phyloP scores from a whole-genome alignment of 78 protist species.

The Dictyostelium citrinum region DNA sequence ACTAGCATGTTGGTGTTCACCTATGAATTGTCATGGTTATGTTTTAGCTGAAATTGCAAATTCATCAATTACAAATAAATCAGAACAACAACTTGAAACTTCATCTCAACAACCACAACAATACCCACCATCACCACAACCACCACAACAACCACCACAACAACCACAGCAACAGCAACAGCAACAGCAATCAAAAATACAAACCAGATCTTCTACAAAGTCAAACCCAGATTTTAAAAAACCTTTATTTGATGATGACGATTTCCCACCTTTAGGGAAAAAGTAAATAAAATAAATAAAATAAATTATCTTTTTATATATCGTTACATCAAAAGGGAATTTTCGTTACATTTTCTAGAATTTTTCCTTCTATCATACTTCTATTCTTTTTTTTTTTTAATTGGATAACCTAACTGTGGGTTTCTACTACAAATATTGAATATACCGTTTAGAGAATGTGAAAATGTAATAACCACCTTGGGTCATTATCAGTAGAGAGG shows the following conservation, averaged over 20 bases:
- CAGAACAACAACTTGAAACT: not conserved
- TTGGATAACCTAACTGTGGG: too few relatives aligned
- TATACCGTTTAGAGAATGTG: too few relatives aligned
- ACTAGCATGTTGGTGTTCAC: constrained; percentile 72
- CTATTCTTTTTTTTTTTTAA: too few relatives aligned
- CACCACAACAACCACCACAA: not conserved
- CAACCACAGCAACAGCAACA: not conserved
- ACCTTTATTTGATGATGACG: not conserved
- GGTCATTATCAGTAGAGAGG: too few relatives aligned
- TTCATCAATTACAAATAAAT: constrained; percentile 28
- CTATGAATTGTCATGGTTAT: constrained; percentile 52
- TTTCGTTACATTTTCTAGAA: too few relatives aligned
- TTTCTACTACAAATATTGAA: too few relatives aligned
- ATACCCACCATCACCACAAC: not conserved
- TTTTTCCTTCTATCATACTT: too few relatives aligned
- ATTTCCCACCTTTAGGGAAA: not conserved
- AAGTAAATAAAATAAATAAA: not conserved
- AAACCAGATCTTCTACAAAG: not conserved
- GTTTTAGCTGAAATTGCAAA: constrained; percentile 53
- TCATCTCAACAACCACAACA: not conserved
- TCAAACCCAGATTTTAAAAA: not conserved
- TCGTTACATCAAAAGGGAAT: too few relatives aligned
- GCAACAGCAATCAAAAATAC: not conserved
- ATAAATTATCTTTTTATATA: too few relatives aligned
- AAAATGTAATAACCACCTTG: too few relatives aligned